Conservation (phyloP, 164 flowering plant species). For the Vitis amurensis region DNA sequence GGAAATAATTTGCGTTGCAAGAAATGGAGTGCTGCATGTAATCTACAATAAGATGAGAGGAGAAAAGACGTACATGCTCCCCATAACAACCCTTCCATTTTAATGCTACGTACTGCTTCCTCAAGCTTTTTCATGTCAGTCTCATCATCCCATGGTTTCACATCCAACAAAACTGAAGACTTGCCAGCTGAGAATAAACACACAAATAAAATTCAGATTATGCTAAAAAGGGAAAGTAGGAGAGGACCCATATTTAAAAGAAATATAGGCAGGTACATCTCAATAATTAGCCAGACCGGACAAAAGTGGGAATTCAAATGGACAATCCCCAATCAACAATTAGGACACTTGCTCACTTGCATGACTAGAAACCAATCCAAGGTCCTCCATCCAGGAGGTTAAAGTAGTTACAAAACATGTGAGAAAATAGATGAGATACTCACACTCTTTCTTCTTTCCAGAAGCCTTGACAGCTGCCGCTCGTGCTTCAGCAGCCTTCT, state of each 20-base stretch:
- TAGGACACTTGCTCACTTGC: too few species aligned
- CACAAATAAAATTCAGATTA: too few species aligned
- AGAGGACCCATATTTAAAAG: too few species aligned
- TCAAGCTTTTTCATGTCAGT: slow-evolving; percentile 90
- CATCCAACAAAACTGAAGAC: slow-evolving; percentile 84
- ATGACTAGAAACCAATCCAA: neutral
- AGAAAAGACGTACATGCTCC: slow-evolving; percentile 64
- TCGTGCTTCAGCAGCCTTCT: slow-evolving; percentile 91
- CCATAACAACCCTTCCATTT: slow-evolving; percentile 73
- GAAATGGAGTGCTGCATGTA: too few species aligned
- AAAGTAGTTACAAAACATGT: neutral
- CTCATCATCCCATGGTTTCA: slow-evolving; percentile 96
- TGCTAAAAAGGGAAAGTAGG: too few species aligned
- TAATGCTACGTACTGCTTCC: slow-evolving; percentile 69
- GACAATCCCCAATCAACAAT: too few species aligned
- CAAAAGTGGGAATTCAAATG: too few species aligned
- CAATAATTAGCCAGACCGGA: too few species aligned
- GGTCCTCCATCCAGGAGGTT: neutral
- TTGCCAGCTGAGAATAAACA: slow-evolving; percentile 66
- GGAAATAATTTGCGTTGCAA: too few species aligned
- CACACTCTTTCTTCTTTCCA: slow-evolving; percentile 87
- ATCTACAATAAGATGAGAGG: too few species aligned
- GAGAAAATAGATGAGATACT: slow-evolving; percentile 18
- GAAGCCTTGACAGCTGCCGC: slow-evolving; percentile 85
- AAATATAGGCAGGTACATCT: too few species aligned